Percentiles rank a stretch among this genome's conserved stretches.
Conservation (phyloP, 495 filamentous ascomycete species). For the Evernia prunastri region DNA sequence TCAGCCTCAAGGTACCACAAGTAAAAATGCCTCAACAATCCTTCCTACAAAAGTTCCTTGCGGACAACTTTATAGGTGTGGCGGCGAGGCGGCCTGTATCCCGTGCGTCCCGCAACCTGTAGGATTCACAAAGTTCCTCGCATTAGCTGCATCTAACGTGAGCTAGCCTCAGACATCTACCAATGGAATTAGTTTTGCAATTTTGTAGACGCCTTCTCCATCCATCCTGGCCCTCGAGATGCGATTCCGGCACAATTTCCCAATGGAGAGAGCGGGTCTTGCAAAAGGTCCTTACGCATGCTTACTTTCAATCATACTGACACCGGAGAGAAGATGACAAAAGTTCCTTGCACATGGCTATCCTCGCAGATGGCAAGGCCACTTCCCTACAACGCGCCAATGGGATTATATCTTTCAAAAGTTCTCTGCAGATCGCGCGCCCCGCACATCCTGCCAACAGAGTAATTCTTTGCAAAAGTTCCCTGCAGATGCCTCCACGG, state of each 20-base stretch:
- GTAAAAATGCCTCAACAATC: not conserved
- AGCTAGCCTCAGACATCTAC: not conserved
- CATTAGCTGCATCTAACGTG: no score
- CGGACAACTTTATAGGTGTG: not conserved
- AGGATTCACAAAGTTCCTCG: not conserved
- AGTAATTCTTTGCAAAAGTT: not conserved
- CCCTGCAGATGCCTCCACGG: not conserved
- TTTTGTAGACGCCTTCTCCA: slow-evolving; percentile 1
- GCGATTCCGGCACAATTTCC: no score
- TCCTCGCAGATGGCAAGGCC: not conserved
- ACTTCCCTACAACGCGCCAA: not conserved
- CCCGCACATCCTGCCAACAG: not conserved
- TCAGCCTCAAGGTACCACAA: no score
- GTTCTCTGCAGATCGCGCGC: not conserved
- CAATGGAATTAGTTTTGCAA: not conserved
- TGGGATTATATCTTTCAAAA: not conserved
- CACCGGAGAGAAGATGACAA: not conserved
- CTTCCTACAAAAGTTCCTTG: not conserved
- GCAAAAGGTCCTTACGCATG: slow-evolving; percentile 9
- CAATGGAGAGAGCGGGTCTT: not conserved
- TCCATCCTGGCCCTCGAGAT: not conserved
- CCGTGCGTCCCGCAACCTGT: no score
- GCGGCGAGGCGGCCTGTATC: not conserved
- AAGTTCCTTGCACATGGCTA: not conserved
- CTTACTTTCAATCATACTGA: not conserved